phyloP scores from a whole-genome alignment of 2,329 filamentous ascomycete genomes.

The Penicillium crustosum region DNA sequence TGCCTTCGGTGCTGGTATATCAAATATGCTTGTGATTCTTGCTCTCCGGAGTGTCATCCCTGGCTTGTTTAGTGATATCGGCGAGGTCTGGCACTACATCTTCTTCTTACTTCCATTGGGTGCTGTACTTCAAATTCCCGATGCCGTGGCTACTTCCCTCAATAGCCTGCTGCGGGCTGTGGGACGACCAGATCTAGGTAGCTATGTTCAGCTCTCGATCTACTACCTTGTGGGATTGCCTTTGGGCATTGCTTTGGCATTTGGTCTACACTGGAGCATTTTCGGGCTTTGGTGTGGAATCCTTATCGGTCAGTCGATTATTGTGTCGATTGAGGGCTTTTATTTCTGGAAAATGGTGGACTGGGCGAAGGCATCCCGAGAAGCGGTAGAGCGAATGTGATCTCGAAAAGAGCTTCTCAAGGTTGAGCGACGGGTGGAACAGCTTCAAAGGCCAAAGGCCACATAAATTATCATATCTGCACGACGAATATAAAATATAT shows the following conservation, averaged over 20 bases:
- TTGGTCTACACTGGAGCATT: conserved; percentile 72
- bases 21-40: conserved; percentile 69
- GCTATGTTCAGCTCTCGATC: conserved; percentile 76
- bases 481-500: background rate
- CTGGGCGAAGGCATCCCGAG: conserved; percentile 12
- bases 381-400: conserved; percentile 8
- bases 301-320: conserved; percentile 63
- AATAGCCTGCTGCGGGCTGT: conserved; percentile 83
- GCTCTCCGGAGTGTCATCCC: conserved; percentile 69
- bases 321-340: conserved; percentile 52
- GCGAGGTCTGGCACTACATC: conserved; percentile 64
- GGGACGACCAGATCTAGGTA: conserved; percentile 79
- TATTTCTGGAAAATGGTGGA: conserved; percentile 45
- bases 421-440: background rate
- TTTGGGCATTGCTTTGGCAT: conserved; percentile 70
- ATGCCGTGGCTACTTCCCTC: conserved; percentile 70
- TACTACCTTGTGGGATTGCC: conserved; percentile 84
- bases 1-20: conserved; percentile 66
- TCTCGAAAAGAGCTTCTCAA: background rate
- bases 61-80: conserved; percentile 68
- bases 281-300: conserved; percentile 76
- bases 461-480: background rate
- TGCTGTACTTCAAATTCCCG: conserved; percentile 82
- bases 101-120: conserved; percentile 70
- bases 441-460: background rate